Base-by-base conservation (phyloP, 164 flowering plant genomes). In the Tinospora cordifolia region DNA sequence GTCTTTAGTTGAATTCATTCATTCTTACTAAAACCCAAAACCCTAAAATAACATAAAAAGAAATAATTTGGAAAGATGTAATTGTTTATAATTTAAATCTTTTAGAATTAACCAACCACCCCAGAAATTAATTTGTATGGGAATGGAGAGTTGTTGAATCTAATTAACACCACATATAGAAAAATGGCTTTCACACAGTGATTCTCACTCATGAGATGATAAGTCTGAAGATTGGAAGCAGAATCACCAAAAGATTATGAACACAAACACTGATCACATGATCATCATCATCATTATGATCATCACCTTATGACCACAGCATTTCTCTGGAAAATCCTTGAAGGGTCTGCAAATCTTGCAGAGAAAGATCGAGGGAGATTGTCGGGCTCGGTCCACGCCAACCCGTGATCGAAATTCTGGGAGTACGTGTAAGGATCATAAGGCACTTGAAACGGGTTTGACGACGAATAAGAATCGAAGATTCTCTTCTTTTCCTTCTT, bases 381-480 rank as follows among this genome's bases (percentile, higher is more conserved):
- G 36, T 87, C 90, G 1, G 83, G 87, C 62, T 87, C 91, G 26
- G 73, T 66, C 79, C 79, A 80, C n/a, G 73, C 76, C 2, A 68
- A 70, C 63, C 88, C 93, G 30, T 87, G 84, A 82, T 89, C 93
- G 64, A 89, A 89, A 74, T 89, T 89, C 82, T 83, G 87, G 22
- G 78, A 65, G 39, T 89, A 89, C n/a, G 82, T 73, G 46, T 79
- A 76, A 2, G 81, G 79, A 81, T 87, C 86, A 72, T 88, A 88
- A 27, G 82, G 68, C 2, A 72, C 77, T 68, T 74, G 74, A 19
- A 30, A 21, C 1, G 77, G 46, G 34, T 27, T 46, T 2, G 72
- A 41, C 63, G 77, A 72, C 6, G 72, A 34, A n/a, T n/a, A n/a
- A 63, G 75, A 72, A 38, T 63, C 47, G 17, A 80, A 80, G 3